Conservation (phyloP, 2,329 filamentous ascomycete genomes). For the Phyllosticta ampelicida region DNA sequence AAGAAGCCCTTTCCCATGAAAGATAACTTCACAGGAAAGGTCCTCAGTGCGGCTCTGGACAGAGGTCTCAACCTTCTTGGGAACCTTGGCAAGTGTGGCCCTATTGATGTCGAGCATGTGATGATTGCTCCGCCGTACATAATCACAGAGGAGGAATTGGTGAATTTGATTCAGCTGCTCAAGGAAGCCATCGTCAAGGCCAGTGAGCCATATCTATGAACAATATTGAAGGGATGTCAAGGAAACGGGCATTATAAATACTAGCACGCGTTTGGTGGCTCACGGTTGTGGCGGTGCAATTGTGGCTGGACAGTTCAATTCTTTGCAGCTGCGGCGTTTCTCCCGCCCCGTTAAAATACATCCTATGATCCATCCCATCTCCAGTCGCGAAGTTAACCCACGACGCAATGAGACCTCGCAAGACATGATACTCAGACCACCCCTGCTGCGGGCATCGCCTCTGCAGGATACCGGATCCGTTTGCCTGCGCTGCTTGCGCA, state of each 20-base stretch:
- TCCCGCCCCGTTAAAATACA: slow-evolving; percentile 1
- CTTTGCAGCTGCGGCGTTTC: not conserved
- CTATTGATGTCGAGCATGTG: slow-evolving; percentile 6
- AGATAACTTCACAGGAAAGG: slow-evolving; percentile 1
- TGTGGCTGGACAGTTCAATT: not conserved
- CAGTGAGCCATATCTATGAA: slow-evolving; percentile 3
- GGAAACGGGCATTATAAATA: not conserved
- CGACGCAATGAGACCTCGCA: slow-evolving; percentile 13
- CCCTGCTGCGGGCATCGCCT: slow-evolving; percentile 20
- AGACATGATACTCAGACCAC: slow-evolving; percentile 29
- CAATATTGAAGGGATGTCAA: not conserved
- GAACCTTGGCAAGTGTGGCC: slow-evolving; percentile 4
- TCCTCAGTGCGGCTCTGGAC: not conserved
- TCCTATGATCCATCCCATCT: not conserved
- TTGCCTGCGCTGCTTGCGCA: slow-evolving; percentile 26
- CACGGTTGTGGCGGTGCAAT: not conserved
- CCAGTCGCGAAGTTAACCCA: not conserved
- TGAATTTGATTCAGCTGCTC: not conserved
- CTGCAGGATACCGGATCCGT: slow-evolving; percentile 20
- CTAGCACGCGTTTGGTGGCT: not conserved
- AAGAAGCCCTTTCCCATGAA: slow-evolving; percentile 1
- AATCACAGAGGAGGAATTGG: slow-evolving; percentile 3
- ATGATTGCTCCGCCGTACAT: slow-evolving; percentile 7
- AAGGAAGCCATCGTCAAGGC: slow-evolving; percentile 5
- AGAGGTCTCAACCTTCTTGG: slow-evolving; percentile 4